Percentiles rank a stretch among this genome's conserved stretches.
Conservation (phyloP, 2,329 filamentous ascomycete genomes). For the Paracoccidioides brasiliensis region DNA sequence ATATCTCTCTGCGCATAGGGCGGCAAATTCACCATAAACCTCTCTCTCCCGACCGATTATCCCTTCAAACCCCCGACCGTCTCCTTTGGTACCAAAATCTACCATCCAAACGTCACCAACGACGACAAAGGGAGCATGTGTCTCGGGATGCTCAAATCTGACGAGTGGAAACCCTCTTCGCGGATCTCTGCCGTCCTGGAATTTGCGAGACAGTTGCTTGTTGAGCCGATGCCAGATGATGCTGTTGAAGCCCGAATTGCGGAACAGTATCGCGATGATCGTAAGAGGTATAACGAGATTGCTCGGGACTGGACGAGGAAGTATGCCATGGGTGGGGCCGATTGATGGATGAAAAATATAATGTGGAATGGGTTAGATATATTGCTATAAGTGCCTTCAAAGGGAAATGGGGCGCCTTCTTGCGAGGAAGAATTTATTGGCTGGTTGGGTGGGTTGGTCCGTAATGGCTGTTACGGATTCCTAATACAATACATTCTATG, state of each 20-base stretch:
- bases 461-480: neutral
- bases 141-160: constrained; percentile 65
- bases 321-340: constrained; percentile 45
- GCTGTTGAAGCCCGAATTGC: constrained; percentile 78
- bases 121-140: constrained; percentile 77
- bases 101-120: constrained; percentile 90
- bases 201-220: constrained; percentile 59
- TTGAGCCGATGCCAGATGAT: constrained; percentile 77
- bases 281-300: constrained; percentile 57
- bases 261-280: constrained; percentile 63
- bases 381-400: neutral
- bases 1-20: constrained; percentile 31
- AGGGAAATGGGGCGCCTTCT: no score
- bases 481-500: neutral
- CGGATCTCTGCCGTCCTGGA: constrained; percentile 63
- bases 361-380: neutral
- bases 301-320: constrained; percentile 60
- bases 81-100: constrained; percentile 96
- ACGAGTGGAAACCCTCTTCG: constrained; percentile 85
- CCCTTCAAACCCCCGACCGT: constrained; percentile 99
- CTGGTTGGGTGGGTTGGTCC: no score
- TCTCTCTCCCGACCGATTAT: constrained; percentile 83
- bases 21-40: constrained; percentile 59
- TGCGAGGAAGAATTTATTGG: no score
- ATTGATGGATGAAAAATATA: neutral